Base-by-base conservation (phyloP, 2,329 filamentous ascomycete genomes). In the Ophiostoma sp. region DNA sequence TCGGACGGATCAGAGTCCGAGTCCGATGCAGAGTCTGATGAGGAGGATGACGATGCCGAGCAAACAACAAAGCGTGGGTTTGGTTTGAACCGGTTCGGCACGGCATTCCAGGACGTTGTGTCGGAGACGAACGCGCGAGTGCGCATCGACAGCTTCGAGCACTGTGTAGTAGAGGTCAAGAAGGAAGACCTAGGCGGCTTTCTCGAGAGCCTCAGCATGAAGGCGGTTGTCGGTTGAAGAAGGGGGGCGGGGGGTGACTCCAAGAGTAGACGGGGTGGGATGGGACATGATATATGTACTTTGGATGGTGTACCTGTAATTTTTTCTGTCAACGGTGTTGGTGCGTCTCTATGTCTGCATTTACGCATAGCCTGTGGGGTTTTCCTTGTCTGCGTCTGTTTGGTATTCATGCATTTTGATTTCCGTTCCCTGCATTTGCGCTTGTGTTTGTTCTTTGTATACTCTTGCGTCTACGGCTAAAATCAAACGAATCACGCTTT, bases 101-200 rank as follows among this genome's bases (percentile, higher is more conserved):
- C 89, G 74, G 94, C 95, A 3, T 99, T 99, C 77, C 93, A 97
- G 76, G 93, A 97, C 75, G 95, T 98, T 0, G 91, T 97, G 2
- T 86, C 89, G 66, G 92, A 97, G 81, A 98, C 94, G 16, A 95
- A 89, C 69, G 92, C 94, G 0, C 81, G 93, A 16, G 93, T 98
- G 27, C 83, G 93, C 70, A 96, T 97, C 76, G 95, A 99, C 78
- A 96, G 91, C 77, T 99, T 99, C 75, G 95, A 99, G 79, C 92
- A 97, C 77, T 96, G 92, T 75, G 95, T 98, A 7, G 93, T 98
- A 64, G 95, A 99, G 77, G 94, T 99, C n/a, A 89, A 89, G 79
- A 97, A 97, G 81, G 95, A 98, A 76, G 95, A 98, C 78, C 80
- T 99, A 41, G 87, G 88, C 16, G 92, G 89, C 0, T 99, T 99